Evolutionary conservation across 1,284 basidiomycete genomes (phyloP), one percentile per base, ranked within the genome.

Genomic region (Ceratobasidium sp.): DNA sequence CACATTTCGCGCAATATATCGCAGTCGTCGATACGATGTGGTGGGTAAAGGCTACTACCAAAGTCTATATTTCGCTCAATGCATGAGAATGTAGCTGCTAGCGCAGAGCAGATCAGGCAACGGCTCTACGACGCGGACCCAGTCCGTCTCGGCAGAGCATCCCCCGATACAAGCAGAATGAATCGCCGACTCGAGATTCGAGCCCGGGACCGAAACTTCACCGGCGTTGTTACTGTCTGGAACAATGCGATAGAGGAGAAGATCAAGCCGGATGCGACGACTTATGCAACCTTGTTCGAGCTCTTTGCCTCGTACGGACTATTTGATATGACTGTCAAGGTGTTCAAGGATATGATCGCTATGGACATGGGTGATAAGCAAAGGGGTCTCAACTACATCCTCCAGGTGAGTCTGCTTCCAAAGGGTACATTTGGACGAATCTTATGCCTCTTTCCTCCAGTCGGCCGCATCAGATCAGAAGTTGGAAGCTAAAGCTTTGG

Each of bases 301-400:
- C 80, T 83, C 31, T 81, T 86, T 56, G 80, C 83, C 0, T 72
- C 76, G 15, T 76, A 80, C 32, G 78, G 77, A 1, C 73, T 81
- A 17, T 73, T 70, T 80, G 25, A 64, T 31, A 86, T 90, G 68
- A 86, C 87, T 3, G 85, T 86, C 80, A 91, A 90, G 6, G 83
- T 91, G 29, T 80, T 91, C 53, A 86, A 89, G 32, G 92, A 94
- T 73, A 92, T 93, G 84, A 68, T 81, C 25, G 79, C 83, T 15
- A 75, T 85, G 57, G 86, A 84, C 0, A 74, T 94, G 31, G 72
- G 76, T 22, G 90, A 87, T 1, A 82, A 87, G 70, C 73, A 81
- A 1, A 80, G 83, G 65, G 84, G 86, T 2, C 91, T 88, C 78
- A 87, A 90, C 72, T 78, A 83, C 49, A 80, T 94, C 17, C 78